A percentile compares a stretch with the other conserved stretches of the same genome.
phyloP scores from a whole-genome alignment of 768 basidiomycete genomes.

The Leccinum imitatum region DNA sequence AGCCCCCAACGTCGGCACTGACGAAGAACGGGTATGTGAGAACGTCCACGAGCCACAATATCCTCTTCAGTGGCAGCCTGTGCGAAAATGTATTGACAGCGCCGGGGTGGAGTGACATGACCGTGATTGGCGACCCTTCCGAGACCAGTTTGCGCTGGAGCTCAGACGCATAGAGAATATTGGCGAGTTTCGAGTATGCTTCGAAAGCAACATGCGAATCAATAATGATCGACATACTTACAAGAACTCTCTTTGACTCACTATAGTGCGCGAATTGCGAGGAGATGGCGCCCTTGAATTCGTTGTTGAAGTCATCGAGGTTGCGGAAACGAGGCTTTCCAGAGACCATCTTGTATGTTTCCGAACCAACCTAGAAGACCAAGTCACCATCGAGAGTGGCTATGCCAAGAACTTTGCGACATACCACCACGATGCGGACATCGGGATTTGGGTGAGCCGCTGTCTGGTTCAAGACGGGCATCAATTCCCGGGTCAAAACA shows the following conservation, averaged over 20 bases:
- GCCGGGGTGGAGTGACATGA: constrained; percentile 32
- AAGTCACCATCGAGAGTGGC: background rate
- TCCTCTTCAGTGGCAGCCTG: constrained; percentile 14
- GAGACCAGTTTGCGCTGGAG: constrained; percentile 45
- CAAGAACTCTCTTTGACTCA: background rate
- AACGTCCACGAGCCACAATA: constrained; percentile 22
- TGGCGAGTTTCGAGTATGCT: constrained; percentile 56
- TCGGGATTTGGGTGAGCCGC: constrained; percentile 48
- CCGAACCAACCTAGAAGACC: constrained; percentile 34
- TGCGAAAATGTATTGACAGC: constrained; percentile 30
- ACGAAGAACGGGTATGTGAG: background rate
- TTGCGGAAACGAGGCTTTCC: constrained; percentile 1
- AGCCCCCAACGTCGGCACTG: constrained; percentile 26
- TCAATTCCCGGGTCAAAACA: constrained; percentile 51
- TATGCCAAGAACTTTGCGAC: constrained; percentile 12
- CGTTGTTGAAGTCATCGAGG: constrained; percentile 33
- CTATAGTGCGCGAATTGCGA: background rate
- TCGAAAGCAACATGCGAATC: background rate
- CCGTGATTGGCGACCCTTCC: background rate
- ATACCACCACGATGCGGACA: constrained; percentile 59
- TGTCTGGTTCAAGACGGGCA: constrained; percentile 53
- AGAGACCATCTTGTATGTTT: constrained; percentile 23
- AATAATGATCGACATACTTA: background rate
- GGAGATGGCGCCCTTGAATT: constrained; percentile 26
- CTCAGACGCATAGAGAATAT: constrained; percentile 47